Conservation (phyloP, 495 filamentous ascomycete species). For the Cetradonia linearis region DNA sequence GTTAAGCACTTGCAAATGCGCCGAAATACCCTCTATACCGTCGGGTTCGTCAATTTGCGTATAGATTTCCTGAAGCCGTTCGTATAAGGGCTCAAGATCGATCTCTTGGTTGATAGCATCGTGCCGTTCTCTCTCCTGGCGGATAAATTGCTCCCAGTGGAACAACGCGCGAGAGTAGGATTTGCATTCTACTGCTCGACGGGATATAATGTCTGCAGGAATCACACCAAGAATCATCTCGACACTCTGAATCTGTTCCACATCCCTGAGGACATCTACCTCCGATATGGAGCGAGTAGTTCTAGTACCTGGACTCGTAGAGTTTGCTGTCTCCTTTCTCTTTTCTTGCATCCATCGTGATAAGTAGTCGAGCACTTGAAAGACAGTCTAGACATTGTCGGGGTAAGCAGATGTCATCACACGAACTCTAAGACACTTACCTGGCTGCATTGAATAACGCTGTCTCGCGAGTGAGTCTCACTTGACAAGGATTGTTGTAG, state of each 20-base stretch:
- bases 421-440: slow-evolving; percentile 37
- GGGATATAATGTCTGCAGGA: slow-evolving; percentile 75
- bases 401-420: slow-evolving; percentile 5
- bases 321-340: slow-evolving; percentile 45
- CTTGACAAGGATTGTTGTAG: slow-evolving; percentile 49
- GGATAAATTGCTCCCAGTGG: slow-evolving; percentile 86
- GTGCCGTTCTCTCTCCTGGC: slow-evolving; percentile 40
- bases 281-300: slow-evolving; percentile 29
- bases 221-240: slow-evolving; percentile 56
- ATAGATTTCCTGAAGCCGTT: slow-evolving; percentile 83
- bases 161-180: slow-evolving; percentile 88
- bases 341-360: slow-evolving; percentile 80
- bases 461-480: slow-evolving; percentile 48
- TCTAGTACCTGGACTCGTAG: slow-evolving; percentile 31
- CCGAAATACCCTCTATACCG: slow-evolving; percentile 88
- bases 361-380: slow-evolving; percentile 82
- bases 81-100: slow-evolving; percentile 51
- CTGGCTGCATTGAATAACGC: slow-evolving; percentile 71
- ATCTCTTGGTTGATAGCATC: slow-evolving; percentile 32
- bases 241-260: slow-evolving; percentile 48
- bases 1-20: slow-evolving; percentile 67
- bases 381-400: slow-evolving; percentile 54
- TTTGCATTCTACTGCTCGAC: slow-evolving; percentile 78
- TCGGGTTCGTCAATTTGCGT: slow-evolving; percentile 96
- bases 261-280: slow-evolving; percentile 31